Evolutionary conservation across 2,329 filamentous ascomycete genomes (phyloP).

Genomic region (Clonostachys chloroleuca): DNA sequence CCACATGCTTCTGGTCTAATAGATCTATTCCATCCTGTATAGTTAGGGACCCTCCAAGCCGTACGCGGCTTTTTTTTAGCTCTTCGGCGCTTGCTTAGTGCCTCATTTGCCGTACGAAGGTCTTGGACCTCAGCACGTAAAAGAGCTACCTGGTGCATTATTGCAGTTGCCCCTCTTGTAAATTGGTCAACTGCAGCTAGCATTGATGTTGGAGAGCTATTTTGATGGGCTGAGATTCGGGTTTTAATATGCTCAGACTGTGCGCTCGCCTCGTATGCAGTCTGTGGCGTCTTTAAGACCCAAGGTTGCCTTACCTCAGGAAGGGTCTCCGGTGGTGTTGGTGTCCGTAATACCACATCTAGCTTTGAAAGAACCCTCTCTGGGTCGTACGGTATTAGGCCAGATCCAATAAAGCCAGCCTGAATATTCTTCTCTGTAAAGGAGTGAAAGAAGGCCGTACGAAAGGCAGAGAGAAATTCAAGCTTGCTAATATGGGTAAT

Average conservation of each 20-base stretch:
- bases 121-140: not conserved
- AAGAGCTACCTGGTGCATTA: not conserved
- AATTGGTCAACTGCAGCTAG: too few relatives aligned
- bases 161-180: not conserved
- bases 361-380: not conserved
- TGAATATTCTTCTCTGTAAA: not conserved
- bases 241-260: not conserved
- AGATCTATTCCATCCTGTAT: too few relatives aligned
- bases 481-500: not conserved
- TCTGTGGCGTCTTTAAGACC: not conserved
- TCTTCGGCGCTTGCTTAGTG: not conserved
- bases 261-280: not conserved
- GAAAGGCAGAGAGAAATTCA: not conserved
- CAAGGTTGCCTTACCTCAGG: not conserved
- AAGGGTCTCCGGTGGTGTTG: not conserved
- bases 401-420: not conserved
- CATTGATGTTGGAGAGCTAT: not conserved
- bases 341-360: not conserved
- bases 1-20: too few relatives aligned
- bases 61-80: too few relatives aligned
- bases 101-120: not conserved
- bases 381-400: not conserved
- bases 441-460: not conserved
- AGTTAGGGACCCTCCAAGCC: too few relatives aligned
- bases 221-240: not conserved